Conservation (phyloP, 805 yeast genomes). For the Starmerella stigmatis region DNA sequence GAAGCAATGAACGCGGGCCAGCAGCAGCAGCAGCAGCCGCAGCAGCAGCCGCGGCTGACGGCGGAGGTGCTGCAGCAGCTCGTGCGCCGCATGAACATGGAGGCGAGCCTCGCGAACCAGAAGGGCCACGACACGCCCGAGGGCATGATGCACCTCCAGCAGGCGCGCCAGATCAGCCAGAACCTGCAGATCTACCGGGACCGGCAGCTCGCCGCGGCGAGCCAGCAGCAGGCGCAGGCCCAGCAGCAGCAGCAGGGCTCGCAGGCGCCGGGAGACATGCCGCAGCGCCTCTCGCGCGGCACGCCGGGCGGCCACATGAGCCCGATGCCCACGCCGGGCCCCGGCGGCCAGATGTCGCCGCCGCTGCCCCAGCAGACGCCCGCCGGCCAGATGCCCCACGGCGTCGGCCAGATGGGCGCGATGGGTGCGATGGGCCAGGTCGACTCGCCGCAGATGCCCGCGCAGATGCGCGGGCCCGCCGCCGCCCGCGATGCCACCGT, state of each 20-base stretch:
- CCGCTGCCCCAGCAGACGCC: slow-evolving; percentile 12
- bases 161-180: slow-evolving; percentile 27
- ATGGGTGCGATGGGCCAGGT: background rate
- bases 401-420: background rate
- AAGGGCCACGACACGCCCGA: slow-evolving; percentile 27
- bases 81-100: slow-evolving; percentile 28
- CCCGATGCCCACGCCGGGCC: background rate
- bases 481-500: slow-evolving; percentile 11
- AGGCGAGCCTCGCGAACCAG: slow-evolving; percentile 24
- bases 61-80: slow-evolving; percentile 24
- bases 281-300: slow-evolving; percentile 12
- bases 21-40: slow-evolving; percentile 2
- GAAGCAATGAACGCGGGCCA: slow-evolving; percentile 4
- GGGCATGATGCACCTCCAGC: slow-evolving; percentile 27
- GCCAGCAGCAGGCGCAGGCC: slow-evolving; percentile 14
- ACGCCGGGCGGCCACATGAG: slow-evolving; percentile 15
- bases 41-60: slow-evolving; percentile 6
- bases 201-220: slow-evolving; percentile 20
- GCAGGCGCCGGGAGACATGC: background rate
- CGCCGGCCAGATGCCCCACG: background rate
- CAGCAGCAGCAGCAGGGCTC: slow-evolving; percentile 2
- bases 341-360: slow-evolving; percentile 8
- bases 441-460: slow-evolving; percentile 2
- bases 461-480: slow-evolving; percentile 1
- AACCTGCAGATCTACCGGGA: slow-evolving; percentile 20